Evolutionary conservation across 352 stramenopile species (phyloP).

Genomic region (Phytophthora constricta): DNA sequence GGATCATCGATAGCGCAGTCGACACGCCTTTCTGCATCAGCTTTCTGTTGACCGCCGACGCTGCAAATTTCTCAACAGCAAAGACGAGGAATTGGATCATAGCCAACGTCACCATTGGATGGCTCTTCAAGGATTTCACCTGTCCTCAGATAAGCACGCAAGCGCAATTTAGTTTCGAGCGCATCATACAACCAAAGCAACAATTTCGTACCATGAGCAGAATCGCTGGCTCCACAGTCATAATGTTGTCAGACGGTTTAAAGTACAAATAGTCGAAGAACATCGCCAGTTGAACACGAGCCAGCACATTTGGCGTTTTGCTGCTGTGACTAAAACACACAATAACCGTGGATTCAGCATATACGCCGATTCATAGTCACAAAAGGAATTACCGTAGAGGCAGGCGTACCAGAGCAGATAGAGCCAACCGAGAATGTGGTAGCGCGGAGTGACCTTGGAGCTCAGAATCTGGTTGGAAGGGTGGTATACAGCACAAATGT

Average conservation of each 20-base stretch:
- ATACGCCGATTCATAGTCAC: neutral
- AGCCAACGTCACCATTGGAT: conserved; percentile 79
- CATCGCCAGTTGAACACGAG: conserved; percentile 84
- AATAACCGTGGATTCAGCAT: conserved; percentile 5
- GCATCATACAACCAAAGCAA: no score
- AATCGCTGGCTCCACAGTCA: conserved; percentile 84
- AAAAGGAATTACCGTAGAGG: neutral
- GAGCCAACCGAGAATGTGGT: conserved; percentile 88
- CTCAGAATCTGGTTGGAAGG: conserved; percentile 82
- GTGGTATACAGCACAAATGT: conserved; percentile 86
- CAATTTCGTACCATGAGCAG: conserved; percentile 71
- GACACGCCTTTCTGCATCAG: conserved; percentile 88
- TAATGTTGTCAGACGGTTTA: conserved; percentile 80
- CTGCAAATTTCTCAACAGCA: conserved; percentile 86
- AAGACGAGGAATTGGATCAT: conserved; percentile 90
- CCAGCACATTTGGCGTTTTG: conserved; percentile 73
- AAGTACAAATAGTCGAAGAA: conserved; percentile 92
- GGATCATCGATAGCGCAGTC: conserved; percentile 71
- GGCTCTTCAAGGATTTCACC: conserved; percentile 88
- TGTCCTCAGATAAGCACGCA: conserved; percentile 28
- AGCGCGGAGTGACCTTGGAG: conserved; percentile 86
- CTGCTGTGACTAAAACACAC: conserved; percentile 48
- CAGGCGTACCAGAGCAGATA: conserved; percentile 83
- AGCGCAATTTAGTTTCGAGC: no score
- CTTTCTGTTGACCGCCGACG: conserved; percentile 71